Conservation (phyloP, 495 filamentous ascomycete species). For the Podospora appendiculata region DNA sequence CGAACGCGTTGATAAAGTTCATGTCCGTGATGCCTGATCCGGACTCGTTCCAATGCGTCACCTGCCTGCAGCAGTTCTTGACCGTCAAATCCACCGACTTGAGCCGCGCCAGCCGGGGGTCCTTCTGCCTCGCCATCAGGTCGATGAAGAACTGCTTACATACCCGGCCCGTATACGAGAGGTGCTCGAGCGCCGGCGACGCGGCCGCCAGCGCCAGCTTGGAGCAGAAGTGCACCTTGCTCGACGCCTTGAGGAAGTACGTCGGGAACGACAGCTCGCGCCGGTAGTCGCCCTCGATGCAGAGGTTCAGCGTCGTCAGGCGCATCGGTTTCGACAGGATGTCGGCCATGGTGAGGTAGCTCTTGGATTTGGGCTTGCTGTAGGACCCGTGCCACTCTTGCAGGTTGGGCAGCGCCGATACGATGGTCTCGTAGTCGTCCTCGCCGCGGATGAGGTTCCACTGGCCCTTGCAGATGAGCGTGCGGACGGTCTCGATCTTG, state of each 20-base stretch:
- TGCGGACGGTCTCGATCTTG: constrained; percentile 34
- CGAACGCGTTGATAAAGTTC: constrained; percentile 59
- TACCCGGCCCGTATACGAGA: constrained; percentile 60
- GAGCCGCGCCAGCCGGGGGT: constrained; percentile 39
- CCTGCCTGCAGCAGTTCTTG: constrained; percentile 58
- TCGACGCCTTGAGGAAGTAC: constrained; percentile 47
- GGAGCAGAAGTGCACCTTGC: constrained; percentile 49
- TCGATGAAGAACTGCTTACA: constrained; percentile 52
- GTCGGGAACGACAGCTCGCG: constrained; percentile 47
- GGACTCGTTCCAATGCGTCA: constrained; percentile 44
- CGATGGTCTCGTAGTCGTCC: constrained; percentile 53
- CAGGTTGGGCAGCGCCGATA: constrained; percentile 52
- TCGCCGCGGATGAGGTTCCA: constrained; percentile 68
- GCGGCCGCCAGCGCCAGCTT: constrained; percentile 44
- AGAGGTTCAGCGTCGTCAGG: constrained; percentile 55
- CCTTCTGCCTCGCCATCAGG: constrained; percentile 29
- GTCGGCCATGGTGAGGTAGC: constrained; percentile 55
- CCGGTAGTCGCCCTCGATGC: constrained; percentile 58
- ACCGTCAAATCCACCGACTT: constrained; percentile 61
- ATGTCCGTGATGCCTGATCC: constrained; percentile 60
- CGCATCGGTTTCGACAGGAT: constrained; percentile 44
- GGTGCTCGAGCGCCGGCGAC: constrained; percentile 50
- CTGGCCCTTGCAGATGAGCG: constrained; percentile 62
- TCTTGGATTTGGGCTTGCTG: constrained; percentile 59
- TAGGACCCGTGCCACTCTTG: constrained; percentile 67